Evolutionary conservation across 805 yeast species (phyloP).

Genomic region (Teunomyces funiuensis): DNA sequence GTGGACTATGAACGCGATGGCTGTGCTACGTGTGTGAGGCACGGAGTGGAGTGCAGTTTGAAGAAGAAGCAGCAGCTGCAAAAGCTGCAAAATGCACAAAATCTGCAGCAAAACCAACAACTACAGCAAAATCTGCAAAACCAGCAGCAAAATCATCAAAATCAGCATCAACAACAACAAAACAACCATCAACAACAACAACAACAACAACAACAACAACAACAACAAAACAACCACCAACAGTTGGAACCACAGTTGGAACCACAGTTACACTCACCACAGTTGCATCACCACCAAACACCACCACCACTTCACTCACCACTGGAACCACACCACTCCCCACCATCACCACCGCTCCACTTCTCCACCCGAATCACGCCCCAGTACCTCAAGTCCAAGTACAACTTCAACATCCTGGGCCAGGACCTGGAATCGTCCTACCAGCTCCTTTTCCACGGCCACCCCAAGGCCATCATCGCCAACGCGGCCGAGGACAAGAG

Average conservation of each 20-base stretch:
- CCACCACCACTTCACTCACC: constrained; percentile 3
- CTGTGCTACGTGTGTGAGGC: constrained; percentile 28
- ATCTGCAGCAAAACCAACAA: background rate
- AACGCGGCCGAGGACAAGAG: constrained; percentile 17
- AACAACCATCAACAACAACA: background rate
- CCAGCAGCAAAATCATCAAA: background rate
- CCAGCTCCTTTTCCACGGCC: constrained; percentile 24
- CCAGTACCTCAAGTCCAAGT: constrained; percentile 18
- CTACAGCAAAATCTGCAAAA: background rate
- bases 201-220: background rate
- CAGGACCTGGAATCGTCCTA: constrained; percentile 18
- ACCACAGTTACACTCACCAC: background rate
- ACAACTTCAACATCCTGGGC: constrained; percentile 25
- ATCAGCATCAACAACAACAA: background rate
- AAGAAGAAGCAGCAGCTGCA: background rate
- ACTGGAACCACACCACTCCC: background rate
- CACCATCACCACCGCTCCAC: constrained; percentile 5
- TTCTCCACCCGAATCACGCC: constrained; percentile 15
- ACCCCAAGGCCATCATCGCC: constrained; percentile 27
- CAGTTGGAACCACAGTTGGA: background rate
- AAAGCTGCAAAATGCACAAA: background rate
- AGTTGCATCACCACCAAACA: background rate
- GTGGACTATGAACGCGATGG: constrained; percentile 26
- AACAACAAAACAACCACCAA: background rate
- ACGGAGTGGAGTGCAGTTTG: constrained; percentile 19